Conservation (phyloP, 805 yeast genomes). For the Metschnikowia santaceciliae region DNA sequence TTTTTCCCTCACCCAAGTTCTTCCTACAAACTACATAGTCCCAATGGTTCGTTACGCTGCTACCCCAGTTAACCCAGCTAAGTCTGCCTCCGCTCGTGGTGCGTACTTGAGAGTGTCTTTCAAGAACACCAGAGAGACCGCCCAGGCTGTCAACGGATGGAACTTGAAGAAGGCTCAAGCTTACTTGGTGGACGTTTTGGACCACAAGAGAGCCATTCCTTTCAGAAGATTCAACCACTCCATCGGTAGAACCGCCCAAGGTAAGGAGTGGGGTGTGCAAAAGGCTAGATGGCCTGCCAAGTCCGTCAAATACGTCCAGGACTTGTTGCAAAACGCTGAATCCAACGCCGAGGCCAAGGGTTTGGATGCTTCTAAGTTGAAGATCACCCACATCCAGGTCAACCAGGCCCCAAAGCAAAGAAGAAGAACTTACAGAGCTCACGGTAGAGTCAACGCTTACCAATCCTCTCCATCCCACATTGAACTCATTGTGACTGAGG, state of each 20-base stretch:
- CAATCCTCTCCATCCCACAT: conserved; percentile 98
- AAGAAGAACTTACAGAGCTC: conserved; percentile 99
- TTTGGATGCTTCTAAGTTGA: conserved; percentile 89
- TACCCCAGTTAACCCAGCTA: conserved; percentile 98
- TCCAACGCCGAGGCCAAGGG: conserved; percentile 98
- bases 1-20: conserved; percentile 4
- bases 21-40: conserved; percentile 15
- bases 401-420: conserved; percentile 99
- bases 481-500: conserved; percentile 94
- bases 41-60: conserved; percentile 99
- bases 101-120: conserved; percentile 97
- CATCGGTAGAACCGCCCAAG: conserved; percentile 99
- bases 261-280: conserved; percentile 99
- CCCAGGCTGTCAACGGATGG: conserved; percentile 98
- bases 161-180: conserved; percentile 91
- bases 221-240: conserved; percentile 97
- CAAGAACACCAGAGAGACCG: conserved; percentile 99
- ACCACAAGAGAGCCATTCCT: conserved; percentile 99
- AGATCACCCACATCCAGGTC: conserved; percentile 97
- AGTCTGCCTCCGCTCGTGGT: conserved; percentile 99
- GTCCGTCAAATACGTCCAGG: conserved; percentile 93
- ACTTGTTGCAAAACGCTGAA: conserved; percentile 94
- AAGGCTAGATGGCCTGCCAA: conserved; percentile 99
- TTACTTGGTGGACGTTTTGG: conserved; percentile 93
- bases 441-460: conserved; percentile 99